These are phyloP conservation scores for Ophiosphaerella herpotricha DNA, from an alignment of 2,329 filamentous ascomycete species.

Conservation along the genomic window DNA sequence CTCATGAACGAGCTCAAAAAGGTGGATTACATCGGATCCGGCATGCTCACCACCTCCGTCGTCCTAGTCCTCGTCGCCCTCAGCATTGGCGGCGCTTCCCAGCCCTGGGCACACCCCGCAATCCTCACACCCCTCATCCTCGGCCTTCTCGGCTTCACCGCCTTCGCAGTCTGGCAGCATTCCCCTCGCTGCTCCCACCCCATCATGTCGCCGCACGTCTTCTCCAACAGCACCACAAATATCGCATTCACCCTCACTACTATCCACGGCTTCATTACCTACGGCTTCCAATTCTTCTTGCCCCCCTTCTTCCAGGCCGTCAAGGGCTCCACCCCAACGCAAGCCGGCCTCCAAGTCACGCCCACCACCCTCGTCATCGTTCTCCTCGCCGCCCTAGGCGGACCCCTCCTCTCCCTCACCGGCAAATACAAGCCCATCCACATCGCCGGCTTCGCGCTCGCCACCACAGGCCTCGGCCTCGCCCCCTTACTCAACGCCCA, in stretches of 20 bases:
- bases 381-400: constrained; percentile 24
- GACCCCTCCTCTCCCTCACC: constrained; percentile 24
- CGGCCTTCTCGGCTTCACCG: constrained; percentile 47
- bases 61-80: constrained; percentile 52
- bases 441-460: constrained; percentile 26
- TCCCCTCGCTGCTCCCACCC: constrained; percentile 34
- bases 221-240: constrained; percentile 50
- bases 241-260: constrained; percentile 42
- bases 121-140: constrained; percentile 50
- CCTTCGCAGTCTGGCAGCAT: constrained; percentile 48
- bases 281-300: constrained; percentile 34
- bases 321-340: constrained; percentile 20
- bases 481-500: constrained; percentile 18
- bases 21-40: constrained; percentile 52
- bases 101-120: constrained; percentile 56
- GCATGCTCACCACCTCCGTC: constrained; percentile 48
- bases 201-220: constrained; percentile 51
- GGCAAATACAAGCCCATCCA: constrained; percentile 37
- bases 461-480: constrained; percentile 24
- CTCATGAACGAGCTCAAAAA: constrained; percentile 23
- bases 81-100: constrained; percentile 50
- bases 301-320: constrained; percentile 39
- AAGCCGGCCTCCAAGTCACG: constrained; percentile 35
- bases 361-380: constrained; percentile 31
- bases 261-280: constrained; percentile 36